phyloP scores from a whole-genome alignment of 306 rosid species.

The Parietaria judaica region DNA sequence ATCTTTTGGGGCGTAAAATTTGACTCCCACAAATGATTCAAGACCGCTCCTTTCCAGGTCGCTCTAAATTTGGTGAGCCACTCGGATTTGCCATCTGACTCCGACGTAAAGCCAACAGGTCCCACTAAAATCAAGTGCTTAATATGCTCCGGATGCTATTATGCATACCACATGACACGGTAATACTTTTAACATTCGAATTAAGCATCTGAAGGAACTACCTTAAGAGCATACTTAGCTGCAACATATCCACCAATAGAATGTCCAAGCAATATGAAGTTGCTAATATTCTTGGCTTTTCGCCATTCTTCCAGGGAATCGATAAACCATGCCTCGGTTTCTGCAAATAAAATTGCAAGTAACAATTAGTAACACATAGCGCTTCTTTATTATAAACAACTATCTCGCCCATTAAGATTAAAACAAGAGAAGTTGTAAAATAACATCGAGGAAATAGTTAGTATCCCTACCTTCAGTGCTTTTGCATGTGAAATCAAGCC shows the following conservation, averaged over 20 bases:
- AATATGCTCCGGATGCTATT: slow-evolving; percentile 91
- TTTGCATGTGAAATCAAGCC: slow-evolving; percentile 94
- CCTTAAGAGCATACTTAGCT: slow-evolving; percentile 89
- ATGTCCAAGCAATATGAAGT: slow-evolving; percentile 86
- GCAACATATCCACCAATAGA: slow-evolving; percentile 98
- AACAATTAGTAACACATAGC: neutral
- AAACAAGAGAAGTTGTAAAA: neutral
- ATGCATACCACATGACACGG: slow-evolving; percentile 13
- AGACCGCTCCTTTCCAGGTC: slow-evolving; percentile 83
- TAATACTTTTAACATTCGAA: slow-evolving; percentile 8
- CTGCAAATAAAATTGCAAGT: slow-evolving; percentile 34
- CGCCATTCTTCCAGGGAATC: slow-evolving; percentile 99
- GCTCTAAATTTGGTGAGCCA: slow-evolving; percentile 55
- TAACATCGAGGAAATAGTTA: neutral
- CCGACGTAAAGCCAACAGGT: slow-evolving; percentile 66
- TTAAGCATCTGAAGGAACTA: slow-evolving; percentile 25
- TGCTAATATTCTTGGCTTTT: slow-evolving; percentile 79
- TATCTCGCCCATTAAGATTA: slow-evolving; percentile 2
- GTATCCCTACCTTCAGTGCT: slow-evolving; percentile 72
- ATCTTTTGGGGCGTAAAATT: slow-evolving; percentile 81
- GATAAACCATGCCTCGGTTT: slow-evolving; percentile 91
- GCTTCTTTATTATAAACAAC: neutral
- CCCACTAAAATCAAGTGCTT: slow-evolving; percentile 88
- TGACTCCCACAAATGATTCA: slow-evolving; percentile 91
- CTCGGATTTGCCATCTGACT: slow-evolving; percentile 47